Percentiles rank a stretch among this genome's conserved stretches.
Evolutionary conservation across 768 basidiomycete species (phyloP).

Genomic region (Boletus vermiculosoides): DNA sequence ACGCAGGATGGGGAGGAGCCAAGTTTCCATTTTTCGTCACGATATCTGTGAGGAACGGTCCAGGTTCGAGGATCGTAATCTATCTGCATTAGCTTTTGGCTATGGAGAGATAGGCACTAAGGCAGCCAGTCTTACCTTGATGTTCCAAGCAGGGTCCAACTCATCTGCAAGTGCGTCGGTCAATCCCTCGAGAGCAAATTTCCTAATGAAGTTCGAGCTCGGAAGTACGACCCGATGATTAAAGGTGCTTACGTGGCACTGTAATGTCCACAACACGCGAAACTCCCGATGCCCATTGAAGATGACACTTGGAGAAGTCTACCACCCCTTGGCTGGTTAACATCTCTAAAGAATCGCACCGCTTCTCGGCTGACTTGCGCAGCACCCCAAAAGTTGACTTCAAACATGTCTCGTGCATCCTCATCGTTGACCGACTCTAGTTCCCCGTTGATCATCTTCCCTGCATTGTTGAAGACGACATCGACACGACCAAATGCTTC

Average conservation of each 20-base stretch:
- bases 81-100: neutral
- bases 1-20: neutral
- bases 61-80: constrained; percentile 26
- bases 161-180: constrained; percentile 18
- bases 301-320: constrained; percentile 38
- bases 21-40: neutral
- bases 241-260: constrained; percentile 23
- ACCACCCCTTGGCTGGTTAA: constrained; percentile 36
- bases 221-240: neutral
- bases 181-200: constrained; percentile 30
- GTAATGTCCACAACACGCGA: constrained; percentile 15
- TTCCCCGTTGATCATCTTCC: no score
- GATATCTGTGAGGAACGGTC: constrained; percentile 15
- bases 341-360: constrained; percentile 36
- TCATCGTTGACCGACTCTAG: constrained; percentile 35
- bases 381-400: constrained; percentile 38
- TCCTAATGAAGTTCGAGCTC: neutral
- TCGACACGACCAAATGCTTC: no score
- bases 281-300: constrained; percentile 21
- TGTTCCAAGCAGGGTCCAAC: constrained; percentile 18
- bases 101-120: neutral
- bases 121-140: constrained; percentile 10
- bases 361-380: constrained; percentile 32
- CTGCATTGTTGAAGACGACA: constrained; percentile 32
- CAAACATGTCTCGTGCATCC: constrained; percentile 37